A percentile compares a stretch with the other conserved stretches of the same genome.
Conservation (phyloP, 1,284 basidiomycete species). For the Trichosporon coremiiforme region DNA sequence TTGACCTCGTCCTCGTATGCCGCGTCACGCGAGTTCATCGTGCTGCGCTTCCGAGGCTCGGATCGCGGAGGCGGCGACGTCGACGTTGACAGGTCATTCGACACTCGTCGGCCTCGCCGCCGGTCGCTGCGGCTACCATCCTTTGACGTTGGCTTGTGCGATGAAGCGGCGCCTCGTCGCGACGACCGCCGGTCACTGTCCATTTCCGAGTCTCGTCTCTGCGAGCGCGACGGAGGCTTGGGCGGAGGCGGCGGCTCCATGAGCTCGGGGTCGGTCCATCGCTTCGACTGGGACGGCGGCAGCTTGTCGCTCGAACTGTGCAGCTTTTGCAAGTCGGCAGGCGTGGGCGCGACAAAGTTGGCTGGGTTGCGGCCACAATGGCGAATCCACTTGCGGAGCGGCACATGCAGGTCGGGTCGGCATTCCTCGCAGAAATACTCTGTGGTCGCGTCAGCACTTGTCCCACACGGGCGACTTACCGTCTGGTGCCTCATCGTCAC, state of each 20-base stretch:
- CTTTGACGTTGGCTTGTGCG: constrained; percentile 23
- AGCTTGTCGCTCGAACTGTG: constrained; percentile 42
- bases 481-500: constrained; percentile 76
- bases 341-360: constrained; percentile 48
- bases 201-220: constrained; percentile 29
- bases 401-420: constrained; percentile 78
- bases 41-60: constrained; percentile 76
- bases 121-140: constrained; percentile 25
- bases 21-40: constrained; percentile 96
- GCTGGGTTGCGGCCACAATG: constrained; percentile 46
- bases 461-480: constrained; percentile 60
- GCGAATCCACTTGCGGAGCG: constrained; percentile 68
- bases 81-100: constrained; percentile 31
- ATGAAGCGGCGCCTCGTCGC: constrained; percentile 16
- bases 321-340: constrained; percentile 45
- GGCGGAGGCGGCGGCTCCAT: constrained; percentile 27
- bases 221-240: constrained; percentile 40
- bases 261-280: constrained; percentile 44
- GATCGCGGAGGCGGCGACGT: constrained; percentile 25
- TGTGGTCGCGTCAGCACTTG: constrained; percentile 30
- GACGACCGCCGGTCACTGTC: constrained; percentile 19
- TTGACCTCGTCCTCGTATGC: constrained; percentile 82
- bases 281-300: constrained; percentile 55
- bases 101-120: constrained; percentile 27
- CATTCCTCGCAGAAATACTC: constrained; percentile 90